Conservation (phyloP, 176 grass and related monocot genomes). For the Urochloa ruziziensis region DNA sequence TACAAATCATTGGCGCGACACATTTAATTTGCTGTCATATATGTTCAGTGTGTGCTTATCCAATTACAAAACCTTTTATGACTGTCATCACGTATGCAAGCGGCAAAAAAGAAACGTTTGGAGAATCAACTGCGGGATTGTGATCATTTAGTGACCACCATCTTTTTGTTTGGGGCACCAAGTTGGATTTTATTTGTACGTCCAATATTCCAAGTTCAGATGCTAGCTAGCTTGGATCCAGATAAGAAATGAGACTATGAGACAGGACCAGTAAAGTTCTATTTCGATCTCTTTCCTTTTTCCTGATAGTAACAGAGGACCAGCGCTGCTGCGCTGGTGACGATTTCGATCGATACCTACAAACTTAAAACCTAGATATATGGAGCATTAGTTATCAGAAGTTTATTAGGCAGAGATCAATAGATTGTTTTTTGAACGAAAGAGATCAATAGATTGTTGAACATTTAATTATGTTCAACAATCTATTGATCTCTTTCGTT, state of each 20-base stretch:
- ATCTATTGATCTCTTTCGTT: too few species aligned
- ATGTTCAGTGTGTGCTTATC: neutral
- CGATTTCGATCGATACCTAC: neutral
- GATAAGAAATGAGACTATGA: neutral
- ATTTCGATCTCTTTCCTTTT: too few species aligned
- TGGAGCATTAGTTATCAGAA: neutral
- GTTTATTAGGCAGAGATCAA: neutral
- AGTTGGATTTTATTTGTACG: slow-evolving; percentile 17
- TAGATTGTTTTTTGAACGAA: too few species aligned
- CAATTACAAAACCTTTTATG: neutral
- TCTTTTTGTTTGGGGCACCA: slow-evolving; percentile 33
- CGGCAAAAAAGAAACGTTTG: neutral
- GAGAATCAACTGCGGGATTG: slow-evolving; percentile 18
- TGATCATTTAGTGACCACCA: slow-evolving; percentile 18
- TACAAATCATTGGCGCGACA: slow-evolving; percentile 22
- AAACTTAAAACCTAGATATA: too few species aligned
- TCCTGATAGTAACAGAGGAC: neutral
- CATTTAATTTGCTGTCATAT: neutral
- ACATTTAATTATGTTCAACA: too few species aligned
- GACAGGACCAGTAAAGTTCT: neutral
- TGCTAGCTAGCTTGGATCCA: neutral
- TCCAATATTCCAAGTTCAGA: slow-evolving; percentile 2
- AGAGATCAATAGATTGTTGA: too few species aligned
- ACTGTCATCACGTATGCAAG: slow-evolving; percentile 29
- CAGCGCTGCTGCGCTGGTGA: too few species aligned